Evolutionary conservation across 106 monocot species (phyloP), one percentile per base, ranked within the genome.

Genomic region (Platanthera guangdongensis): DNA sequence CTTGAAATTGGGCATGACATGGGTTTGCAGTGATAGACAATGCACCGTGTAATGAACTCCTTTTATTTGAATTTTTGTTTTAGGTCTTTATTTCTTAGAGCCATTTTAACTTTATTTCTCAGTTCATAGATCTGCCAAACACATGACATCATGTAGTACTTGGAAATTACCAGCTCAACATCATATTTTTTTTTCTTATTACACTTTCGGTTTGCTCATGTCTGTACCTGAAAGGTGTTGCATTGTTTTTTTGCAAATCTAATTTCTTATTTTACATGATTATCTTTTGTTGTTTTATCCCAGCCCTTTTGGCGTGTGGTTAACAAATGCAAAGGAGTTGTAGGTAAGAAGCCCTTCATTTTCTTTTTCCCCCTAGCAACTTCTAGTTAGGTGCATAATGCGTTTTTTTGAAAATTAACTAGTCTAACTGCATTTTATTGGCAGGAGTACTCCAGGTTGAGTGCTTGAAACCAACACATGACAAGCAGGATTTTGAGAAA

Each of bases 401-500:
- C 21, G 59, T 60, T 60, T 60, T 60, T 21, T 19, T 60, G 59
- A 60, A 60, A n/a, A 60, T 60, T 19, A 19, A 60, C 9, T 19
- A 60, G 19, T 59, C 5, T 21, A 60, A 18, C 1, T 18, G 21
- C 9, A 60, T 49, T 45, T 55, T 59, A 74, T 51, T 82, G 59
- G 15, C 68, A 94, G 93, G 93, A 52, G 88, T 94, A 19, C 75
- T 94, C 51, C 90, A 94, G 75, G 86, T 86, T 54, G 88, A 90
- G 51, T 88, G 86, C 64, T 78, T 94, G 39, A 86, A 88, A 68
- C 93, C 93, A 55, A 90, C 93, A 50, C 93, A 94, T 80, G 84
- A 94, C 74, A 94, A 94, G 79, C 93, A 94, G 69, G 90, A 86
- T 83, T 94, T 94, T 82, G 93, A 94, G 74, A 88, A 77, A 81